Evolutionary conservation across 169 alveolate genomes (phyloP).

Genomic region (Plasmodium berghei): DNA sequence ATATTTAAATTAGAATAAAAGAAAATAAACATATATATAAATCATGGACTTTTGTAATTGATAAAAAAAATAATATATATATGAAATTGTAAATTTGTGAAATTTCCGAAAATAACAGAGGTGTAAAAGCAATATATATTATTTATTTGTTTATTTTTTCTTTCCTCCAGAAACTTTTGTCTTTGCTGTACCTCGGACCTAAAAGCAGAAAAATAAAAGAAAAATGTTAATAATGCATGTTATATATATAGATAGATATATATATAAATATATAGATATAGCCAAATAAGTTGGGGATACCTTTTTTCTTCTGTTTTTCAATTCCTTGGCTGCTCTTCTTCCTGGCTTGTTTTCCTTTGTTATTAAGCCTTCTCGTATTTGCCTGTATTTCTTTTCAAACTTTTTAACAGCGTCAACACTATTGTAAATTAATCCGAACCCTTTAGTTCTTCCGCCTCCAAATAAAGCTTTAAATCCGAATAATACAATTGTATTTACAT

Average conservation of each 20-base stretch:
- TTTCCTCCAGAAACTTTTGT: constrained; percentile 83
- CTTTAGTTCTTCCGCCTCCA: constrained; percentile 97
- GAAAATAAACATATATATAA: too few relatives aligned
- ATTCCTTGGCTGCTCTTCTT: constrained; percentile 91
- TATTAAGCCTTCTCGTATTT: constrained; percentile 88
- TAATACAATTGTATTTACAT: constrained; percentile 89
- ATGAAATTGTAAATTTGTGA: too few relatives aligned
- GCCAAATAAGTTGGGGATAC: constrained; percentile 9
- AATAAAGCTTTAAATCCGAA: constrained; percentile 95
- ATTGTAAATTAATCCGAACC: constrained; percentile 95
- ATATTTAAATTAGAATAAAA: too few relatives aligned
- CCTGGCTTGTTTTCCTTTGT: constrained; percentile 87
- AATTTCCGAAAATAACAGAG: too few relatives aligned
- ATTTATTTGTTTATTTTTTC: constrained; percentile 42
- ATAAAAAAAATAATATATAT: too few relatives aligned
- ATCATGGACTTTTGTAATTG: too few relatives aligned
- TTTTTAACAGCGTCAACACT: constrained; percentile 90
- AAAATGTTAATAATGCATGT: background rate
- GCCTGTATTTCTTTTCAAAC: constrained; percentile 92
- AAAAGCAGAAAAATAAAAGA: constrained; percentile 11
- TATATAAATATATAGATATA: too few relatives aligned
- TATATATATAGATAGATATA: too few relatives aligned
- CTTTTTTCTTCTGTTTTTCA: constrained; percentile 91
- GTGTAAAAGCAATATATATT: too few relatives aligned
- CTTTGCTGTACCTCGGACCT: constrained; percentile 83